Evolutionary conservation across 768 basidiomycete genomes (phyloP).

Genomic region (Pulveroboletus sp.): DNA sequence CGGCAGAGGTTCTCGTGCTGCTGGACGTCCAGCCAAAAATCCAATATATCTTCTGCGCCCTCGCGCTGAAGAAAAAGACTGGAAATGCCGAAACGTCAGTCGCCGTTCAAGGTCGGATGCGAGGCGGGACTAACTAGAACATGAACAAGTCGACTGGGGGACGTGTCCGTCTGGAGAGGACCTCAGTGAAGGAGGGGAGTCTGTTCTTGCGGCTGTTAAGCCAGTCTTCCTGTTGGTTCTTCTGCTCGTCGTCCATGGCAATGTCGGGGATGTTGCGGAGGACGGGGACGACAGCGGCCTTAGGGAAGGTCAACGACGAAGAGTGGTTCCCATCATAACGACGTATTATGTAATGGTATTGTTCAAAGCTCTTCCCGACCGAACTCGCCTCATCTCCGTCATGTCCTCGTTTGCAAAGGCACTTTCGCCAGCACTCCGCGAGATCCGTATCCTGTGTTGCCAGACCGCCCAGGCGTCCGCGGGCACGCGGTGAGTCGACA

Average conservation of each 20-base stretch:
- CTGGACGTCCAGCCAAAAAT: conserved; percentile 99
- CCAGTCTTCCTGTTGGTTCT: conserved; percentile 65
- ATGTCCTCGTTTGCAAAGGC: conserved; percentile 68
- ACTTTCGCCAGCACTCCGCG: conserved; percentile 72
- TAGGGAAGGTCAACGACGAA: conserved; percentile 17
- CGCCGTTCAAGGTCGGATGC: not conserved
- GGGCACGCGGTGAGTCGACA: conserved; percentile 62
- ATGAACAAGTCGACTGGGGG: conserved; percentile 98
- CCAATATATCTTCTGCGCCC: conserved; percentile 91
- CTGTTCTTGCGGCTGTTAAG: conserved; percentile 65
- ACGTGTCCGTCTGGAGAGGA: conserved; percentile 82
- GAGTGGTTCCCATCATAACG: conserved; percentile 11
- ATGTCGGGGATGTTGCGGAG: not conserved
- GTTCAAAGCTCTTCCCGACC: not conserved
- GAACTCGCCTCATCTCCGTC: conserved; percentile 25
- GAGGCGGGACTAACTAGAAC: conserved; percentile 77
- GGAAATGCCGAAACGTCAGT: conserved; percentile 8
- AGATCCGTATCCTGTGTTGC: conserved; percentile 77
- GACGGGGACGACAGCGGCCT: conserved; percentile 14
- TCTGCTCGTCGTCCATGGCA: conserved; percentile 54
- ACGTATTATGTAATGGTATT: conserved; percentile 27
- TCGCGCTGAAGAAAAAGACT: conserved; percentile 96
- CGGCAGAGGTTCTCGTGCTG: conserved; percentile 99
- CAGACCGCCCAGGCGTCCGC: conserved; percentile 73
- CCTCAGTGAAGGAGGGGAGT: conserved; percentile 86